A percentile compares a stretch with the other conserved stretches of the same genome.
phyloP scores from a whole-genome alignment of 805 yeast genomes.

The Kuraishia floccosa region DNA sequence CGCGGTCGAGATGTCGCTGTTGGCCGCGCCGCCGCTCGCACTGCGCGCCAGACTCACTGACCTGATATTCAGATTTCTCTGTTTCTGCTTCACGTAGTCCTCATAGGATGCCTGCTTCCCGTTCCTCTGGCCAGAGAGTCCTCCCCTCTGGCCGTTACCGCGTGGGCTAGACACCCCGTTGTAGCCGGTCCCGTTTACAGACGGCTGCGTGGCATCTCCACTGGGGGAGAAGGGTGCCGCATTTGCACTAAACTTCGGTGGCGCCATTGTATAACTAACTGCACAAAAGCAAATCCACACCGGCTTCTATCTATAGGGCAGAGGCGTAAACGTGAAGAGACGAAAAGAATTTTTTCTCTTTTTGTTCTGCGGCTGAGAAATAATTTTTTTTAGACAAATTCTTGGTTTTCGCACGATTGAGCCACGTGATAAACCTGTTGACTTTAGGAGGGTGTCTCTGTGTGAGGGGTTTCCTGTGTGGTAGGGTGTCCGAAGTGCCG shows the following conservation, averaged over 20 bases:
- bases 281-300: background rate
- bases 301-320: background rate
- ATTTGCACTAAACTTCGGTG: slow-evolving; percentile 27
- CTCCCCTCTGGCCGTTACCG: slow-evolving; percentile 6
- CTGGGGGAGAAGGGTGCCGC: slow-evolving; percentile 19
- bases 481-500: background rate
- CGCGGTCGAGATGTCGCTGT: slow-evolving; percentile 8
- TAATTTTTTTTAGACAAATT: no score
- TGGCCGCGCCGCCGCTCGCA: slow-evolving; percentile 6
- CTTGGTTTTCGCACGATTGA: background rate
- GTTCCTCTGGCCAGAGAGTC: slow-evolving; percentile 6
- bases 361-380: no score
- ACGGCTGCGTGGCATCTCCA: slow-evolving; percentile 1
- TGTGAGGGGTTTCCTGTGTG: background rate
- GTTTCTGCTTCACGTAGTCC: slow-evolving; percentile 38
- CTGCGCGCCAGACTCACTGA: slow-evolving; percentile 5
- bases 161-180: slow-evolving; percentile 1
- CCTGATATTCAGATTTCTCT: slow-evolving; percentile 9
- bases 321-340: background rate
- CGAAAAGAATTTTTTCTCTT: background rate
- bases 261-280: slow-evolving; percentile 5
- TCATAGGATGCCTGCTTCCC: slow-evolving; percentile 27
- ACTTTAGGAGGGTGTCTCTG: background rate
- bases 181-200: background rate
- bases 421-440: background rate